A percentile compares a stretch with the other conserved stretches of the same genome.
These are phyloP conservation scores for Adenanthera pavonina DNA, from an alignment of 306 rosid species.

Conservation along the genomic window DNA sequence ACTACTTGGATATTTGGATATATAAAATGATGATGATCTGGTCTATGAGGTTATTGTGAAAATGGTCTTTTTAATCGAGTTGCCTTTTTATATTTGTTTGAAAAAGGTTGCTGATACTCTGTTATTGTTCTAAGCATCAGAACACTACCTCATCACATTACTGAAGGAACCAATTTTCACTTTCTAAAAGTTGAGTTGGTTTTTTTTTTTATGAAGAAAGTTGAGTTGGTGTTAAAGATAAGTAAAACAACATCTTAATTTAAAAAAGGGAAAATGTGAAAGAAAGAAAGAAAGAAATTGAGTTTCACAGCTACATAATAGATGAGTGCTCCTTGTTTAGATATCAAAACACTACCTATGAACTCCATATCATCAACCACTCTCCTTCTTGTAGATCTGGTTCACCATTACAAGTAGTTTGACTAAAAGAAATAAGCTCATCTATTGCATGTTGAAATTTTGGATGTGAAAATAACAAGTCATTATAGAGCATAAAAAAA, in stretches of 20 bases:
- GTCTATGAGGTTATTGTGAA: no score
- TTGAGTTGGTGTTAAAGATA: slow-evolving; percentile 14
- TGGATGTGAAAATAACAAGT: slow-evolving; percentile 13
- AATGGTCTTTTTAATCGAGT: no score
- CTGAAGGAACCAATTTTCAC: no score
- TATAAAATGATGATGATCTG: no score
- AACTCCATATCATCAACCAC: slow-evolving; percentile 95
- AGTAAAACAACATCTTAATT: not conserved
- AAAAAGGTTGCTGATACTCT: no score
- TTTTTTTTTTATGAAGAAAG: no score
- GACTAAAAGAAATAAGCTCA: slow-evolving; percentile 60
- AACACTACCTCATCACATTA: no score
- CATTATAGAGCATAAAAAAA: not conserved
- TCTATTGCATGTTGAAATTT: slow-evolving; percentile 69
- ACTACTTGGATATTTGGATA: no score
- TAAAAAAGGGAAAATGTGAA: not conserved
- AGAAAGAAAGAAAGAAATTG: not conserved
- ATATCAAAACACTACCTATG: slow-evolving; percentile 67
- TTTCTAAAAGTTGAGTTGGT: no score
- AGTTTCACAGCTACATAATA: not conserved
- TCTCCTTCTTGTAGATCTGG: slow-evolving; percentile 81
- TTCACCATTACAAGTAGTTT: slow-evolving; percentile 46
- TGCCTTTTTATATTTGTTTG: no score
- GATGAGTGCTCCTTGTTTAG: not conserved
- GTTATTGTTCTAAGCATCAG: no score